Evolutionary conservation across 768 basidiomycete species (phyloP).

Genomic region (Pisolithus orientalis): DNA sequence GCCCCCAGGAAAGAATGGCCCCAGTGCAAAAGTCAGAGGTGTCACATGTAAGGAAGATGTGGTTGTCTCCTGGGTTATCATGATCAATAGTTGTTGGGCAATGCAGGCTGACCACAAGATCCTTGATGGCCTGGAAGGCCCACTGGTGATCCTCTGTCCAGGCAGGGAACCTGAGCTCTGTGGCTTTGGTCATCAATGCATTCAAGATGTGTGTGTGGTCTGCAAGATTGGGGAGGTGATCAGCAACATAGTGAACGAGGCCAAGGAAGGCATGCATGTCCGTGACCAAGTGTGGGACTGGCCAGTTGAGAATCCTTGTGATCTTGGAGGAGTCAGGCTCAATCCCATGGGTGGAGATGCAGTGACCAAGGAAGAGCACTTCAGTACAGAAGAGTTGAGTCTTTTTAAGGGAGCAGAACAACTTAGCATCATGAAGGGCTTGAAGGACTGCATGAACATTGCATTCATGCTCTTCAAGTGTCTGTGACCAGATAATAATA

Average conservation of each 20-base stretch:
- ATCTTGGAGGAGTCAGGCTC: conserved; percentile 21
- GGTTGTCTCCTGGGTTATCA: conserved; percentile 6
- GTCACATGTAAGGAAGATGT: conserved; percentile 7
- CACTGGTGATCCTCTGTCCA: conserved; percentile 12
- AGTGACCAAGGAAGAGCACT: conserved; percentile 24
- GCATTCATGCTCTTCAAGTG: conserved; percentile 26
- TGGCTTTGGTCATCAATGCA: conserved; percentile 14
- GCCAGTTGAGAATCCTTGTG: conserved; percentile 26
- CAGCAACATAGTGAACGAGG: conserved; percentile 22
- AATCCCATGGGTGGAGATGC: conserved; percentile 21
- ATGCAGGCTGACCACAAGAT: conserved; percentile 12
- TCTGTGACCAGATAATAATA: conserved; percentile 29
- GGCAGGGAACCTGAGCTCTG: conserved; percentile 17
- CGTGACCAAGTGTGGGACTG: conserved; percentile 14
- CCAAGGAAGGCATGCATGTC: conserved; percentile 14
- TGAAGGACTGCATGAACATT: conserved; percentile 27
- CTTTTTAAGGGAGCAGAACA: conserved; percentile 28
- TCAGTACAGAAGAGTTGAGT: conserved; percentile 19
- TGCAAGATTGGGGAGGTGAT: conserved; percentile 21
- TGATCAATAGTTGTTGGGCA: conserved; percentile 31
- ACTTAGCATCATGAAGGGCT: conserved; percentile 17
- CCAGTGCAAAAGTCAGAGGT: neutral
- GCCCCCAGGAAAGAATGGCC: neutral
- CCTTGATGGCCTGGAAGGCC: conserved; percentile 15
- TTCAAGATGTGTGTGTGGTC: conserved; percentile 7